These are phyloP conservation scores for Pseudoperonospora humuli DNA, from an alignment of 352 stramenopile species.

Conservation along the genomic window DNA sequence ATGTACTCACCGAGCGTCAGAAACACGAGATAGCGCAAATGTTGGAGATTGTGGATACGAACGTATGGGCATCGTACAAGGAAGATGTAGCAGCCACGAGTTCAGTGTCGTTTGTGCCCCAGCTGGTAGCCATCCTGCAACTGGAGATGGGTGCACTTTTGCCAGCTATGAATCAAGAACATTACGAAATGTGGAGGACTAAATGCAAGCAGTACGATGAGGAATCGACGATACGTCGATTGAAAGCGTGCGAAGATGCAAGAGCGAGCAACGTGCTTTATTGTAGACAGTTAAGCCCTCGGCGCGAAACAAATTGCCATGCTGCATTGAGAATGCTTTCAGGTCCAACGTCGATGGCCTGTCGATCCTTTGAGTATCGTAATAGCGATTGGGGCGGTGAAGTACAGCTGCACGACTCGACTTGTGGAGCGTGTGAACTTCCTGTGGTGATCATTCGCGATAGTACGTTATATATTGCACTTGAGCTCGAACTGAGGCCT, in stretches of 20 bases:
- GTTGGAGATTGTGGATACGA: slow-evolving; percentile 75
- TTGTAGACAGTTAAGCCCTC: slow-evolving; percentile 8
- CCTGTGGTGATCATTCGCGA: slow-evolving; percentile 75
- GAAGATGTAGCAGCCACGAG: slow-evolving; percentile 35
- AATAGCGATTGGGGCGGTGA: slow-evolving; percentile 85
- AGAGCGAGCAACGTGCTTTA: neutral
- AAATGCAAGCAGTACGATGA: slow-evolving; percentile 55
- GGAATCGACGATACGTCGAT: slow-evolving; percentile 10
- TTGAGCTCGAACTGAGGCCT: neutral
- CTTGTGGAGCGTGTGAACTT: slow-evolving; percentile 62
- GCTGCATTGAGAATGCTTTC: slow-evolving; percentile 7
- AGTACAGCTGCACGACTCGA: slow-evolving; percentile 78
- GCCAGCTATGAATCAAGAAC: slow-evolving; percentile 33
- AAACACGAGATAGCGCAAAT: slow-evolving; percentile 58
- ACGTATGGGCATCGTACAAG: slow-evolving; percentile 76
- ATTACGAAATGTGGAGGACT: slow-evolving; percentile 43
- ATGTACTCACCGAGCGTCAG: slow-evolving; percentile 60
- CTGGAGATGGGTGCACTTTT: slow-evolving; percentile 45
- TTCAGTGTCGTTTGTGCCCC: slow-evolving; percentile 58
- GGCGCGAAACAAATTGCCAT: slow-evolving; percentile 2
- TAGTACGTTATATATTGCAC: slow-evolving; percentile 30
- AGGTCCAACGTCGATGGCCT: slow-evolving; percentile 15
- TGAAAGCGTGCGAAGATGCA: slow-evolving; percentile 8
- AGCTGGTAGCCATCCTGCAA: slow-evolving; percentile 58
- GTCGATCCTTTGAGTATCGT: slow-evolving; percentile 65